Conservation (phyloP, 441 rosid genomes). For the Gossypium armourianum region DNA sequence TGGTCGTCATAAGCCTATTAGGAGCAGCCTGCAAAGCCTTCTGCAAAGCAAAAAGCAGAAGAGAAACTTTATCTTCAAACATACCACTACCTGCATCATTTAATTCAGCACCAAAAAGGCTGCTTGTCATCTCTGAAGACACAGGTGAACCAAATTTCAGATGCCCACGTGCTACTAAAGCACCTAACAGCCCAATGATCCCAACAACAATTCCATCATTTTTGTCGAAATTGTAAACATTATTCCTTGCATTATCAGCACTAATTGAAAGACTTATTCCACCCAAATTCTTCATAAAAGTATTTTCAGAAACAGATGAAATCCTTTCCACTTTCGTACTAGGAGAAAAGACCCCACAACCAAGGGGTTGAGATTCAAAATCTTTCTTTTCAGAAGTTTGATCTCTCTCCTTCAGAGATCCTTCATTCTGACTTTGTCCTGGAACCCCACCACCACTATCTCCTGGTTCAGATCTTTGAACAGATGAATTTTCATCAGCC, state of each 20-base stretch:
- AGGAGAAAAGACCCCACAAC: constrained; percentile 33
- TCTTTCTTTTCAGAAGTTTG: constrained; percentile 29
- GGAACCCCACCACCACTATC: constrained; percentile 25
- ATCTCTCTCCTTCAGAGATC: constrained; percentile 30
- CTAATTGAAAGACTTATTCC: constrained; percentile 89
- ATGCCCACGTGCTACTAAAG: constrained; percentile 66
- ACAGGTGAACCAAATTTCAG: constrained; percentile 50
- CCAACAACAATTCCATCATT: constrained; percentile 79
- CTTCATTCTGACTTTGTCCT: constrained; percentile 33
- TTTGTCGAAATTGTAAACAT: constrained; percentile 73
- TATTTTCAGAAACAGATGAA: constrained; percentile 55
- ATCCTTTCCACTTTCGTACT: constrained; percentile 39
- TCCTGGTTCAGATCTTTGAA: constrained; percentile 26
- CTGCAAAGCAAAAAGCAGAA: constrained; percentile 81
- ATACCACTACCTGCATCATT: constrained; percentile 69
- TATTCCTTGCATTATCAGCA: constrained; percentile 91
- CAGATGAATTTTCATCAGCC: constrained; percentile 28
- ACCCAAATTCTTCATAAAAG: constrained; percentile 51
- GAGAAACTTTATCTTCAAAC: constrained; percentile 92
- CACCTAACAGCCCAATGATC: constrained; percentile 77
- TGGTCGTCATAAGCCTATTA: constrained; percentile 71
- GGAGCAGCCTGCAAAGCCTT: constrained; percentile 92
- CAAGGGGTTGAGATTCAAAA: constrained; percentile 29
- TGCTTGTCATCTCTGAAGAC: constrained; percentile 48
- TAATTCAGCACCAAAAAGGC: constrained; percentile 50